Percentiles rank a stretch among this genome's conserved stretches.
These are phyloP conservation scores for Candida jianshihensis DNA, from an alignment of 805 yeast genomes.

Conservation along the genomic window DNA sequence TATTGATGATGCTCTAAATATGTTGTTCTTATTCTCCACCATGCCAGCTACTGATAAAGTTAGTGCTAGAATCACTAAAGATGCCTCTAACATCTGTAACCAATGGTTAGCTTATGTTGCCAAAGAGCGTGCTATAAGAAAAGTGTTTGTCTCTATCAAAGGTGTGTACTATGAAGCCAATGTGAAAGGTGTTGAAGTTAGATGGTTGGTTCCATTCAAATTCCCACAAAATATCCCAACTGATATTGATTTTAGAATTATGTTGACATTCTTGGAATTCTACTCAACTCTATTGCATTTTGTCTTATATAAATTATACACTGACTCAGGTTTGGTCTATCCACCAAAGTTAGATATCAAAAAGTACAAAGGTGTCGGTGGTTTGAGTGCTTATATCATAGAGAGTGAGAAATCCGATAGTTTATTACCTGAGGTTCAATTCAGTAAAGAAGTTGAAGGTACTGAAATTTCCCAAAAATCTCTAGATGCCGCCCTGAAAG, in stretches of 20 bases:
- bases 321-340: constrained; percentile 78
- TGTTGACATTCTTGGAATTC: constrained; percentile 94
- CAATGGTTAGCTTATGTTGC: constrained; percentile 96
- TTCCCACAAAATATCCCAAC: constrained; percentile 93
- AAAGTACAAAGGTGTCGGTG: constrained; percentile 82
- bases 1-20: constrained; percentile 89
- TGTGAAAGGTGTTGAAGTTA: constrained; percentile 83
- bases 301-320: constrained; percentile 76
- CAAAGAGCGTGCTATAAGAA: constrained; percentile 70
- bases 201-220: constrained; percentile 96
- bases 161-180: constrained; percentile 94
- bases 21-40: constrained; percentile 88
- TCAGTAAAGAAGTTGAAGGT: constrained; percentile 24
- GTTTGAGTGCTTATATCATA: constrained; percentile 75
- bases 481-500: constrained; percentile 45
- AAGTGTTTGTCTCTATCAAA: constrained; percentile 92
- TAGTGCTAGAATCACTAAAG: constrained; percentile 72
- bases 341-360: constrained; percentile 75
- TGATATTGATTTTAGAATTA: constrained; percentile 92
- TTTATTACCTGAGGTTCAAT: constrained; percentile 18
- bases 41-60: constrained; percentile 91
- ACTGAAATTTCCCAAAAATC: constrained; percentile 33
- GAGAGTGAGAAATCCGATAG: constrained; percentile 36
- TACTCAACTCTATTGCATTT: constrained; percentile 89
- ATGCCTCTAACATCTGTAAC: constrained; percentile 79